Base-by-base conservation (phyloP, 129 eudicot genomes). In the Arctium minus region DNA sequence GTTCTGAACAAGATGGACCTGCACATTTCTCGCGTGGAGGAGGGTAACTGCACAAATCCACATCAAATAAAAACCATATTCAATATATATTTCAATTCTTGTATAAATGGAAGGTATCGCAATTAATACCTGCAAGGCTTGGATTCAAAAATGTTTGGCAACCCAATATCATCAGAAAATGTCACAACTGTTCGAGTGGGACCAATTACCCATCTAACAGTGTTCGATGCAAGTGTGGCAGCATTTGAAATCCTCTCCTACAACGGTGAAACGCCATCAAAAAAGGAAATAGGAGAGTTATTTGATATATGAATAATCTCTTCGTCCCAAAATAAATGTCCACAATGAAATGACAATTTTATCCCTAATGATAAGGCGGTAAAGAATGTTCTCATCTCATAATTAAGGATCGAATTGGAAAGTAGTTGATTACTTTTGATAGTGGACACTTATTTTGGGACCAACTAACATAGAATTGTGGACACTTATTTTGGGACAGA, bases 1-100 rank as follows among this genome's bases (percentile, higher is more conserved):
- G 88, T 70, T 94, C 88, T 17, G 87, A 86, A 86, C 98, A 94
- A 46, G 83, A 84, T 39, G 98, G 97, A 18, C 91, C 94, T 10
- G 90, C 98, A 86, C 97, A 94, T 84, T 88, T 90, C 81, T 94
- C 97, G 8, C 98, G 93, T 2, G 98, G 98, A 74, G 97, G 93
- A 27, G 98, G 97, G 74, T 94, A 94, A 71, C 98, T 94, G 93
- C 17, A 29, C 30, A 83, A 50, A 80, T 40, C 84, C 75, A 86
- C 22, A 71, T 74, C 68, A 4, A 3, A 60, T 60, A 17, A 60
- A 60, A 60, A 60, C 29, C 29, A 60, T 60, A 13, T n/a, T 11
- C 67, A 33, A 65, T 33, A 62, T 7, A 38, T 56, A 32, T 81
- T 73, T 10, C n/a, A 40, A 2, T 11, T 46, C 36, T 46, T 62